Evolutionary conservation across 345 rosid genomes (phyloP), one percentile per base, ranked within the genome.

Genomic region (Microthlaspi erraticum): DNA sequence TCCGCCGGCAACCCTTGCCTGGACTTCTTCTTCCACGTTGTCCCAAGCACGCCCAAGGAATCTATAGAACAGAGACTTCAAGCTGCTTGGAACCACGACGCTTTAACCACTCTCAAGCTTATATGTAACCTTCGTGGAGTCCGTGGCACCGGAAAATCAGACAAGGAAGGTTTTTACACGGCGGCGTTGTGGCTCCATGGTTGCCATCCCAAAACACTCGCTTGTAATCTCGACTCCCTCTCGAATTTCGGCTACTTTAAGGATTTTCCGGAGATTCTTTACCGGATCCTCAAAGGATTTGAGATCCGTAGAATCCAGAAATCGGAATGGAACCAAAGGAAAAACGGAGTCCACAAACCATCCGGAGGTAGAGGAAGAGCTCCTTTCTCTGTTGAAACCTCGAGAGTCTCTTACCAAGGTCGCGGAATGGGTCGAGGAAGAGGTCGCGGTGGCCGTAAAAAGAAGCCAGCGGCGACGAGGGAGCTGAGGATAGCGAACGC

Each of bases 101-200:
- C 92, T 16, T 66, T 84, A 44, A 83, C 80, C 34, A 72, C 93
- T 1, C 87, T 84, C 46, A 84, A 86, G 42, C 83, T 86, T 17
- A 75, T 88, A n/a, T 86, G 86, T 44, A 83, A 88, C 59, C 83
- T 90, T 8, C 79, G 90, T 1, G 92, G 94, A 10, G 86, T 90
- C 1, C 86, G 87, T 0, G 89, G 97, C 20, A 82, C 85, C 0
- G 89, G 90, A 4, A 86, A 90, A 46, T 76, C 85, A 0, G 88
- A 90, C 49, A 86, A 80, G 72, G 86, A 84, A 75, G 96, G 93
- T 14, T 90, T 84, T 76, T 82, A 81, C 38, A 63, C 80, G 0
- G 83, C 85, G 3, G 88, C 92, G 3, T 37, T 81, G 17, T 90
- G 92, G 92, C 79, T 88, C 12, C 86, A 85, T 44, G 46, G 65